Conservation (phyloP, 1,139 yeast genomes). For the Candida tunisiensis region DNA sequence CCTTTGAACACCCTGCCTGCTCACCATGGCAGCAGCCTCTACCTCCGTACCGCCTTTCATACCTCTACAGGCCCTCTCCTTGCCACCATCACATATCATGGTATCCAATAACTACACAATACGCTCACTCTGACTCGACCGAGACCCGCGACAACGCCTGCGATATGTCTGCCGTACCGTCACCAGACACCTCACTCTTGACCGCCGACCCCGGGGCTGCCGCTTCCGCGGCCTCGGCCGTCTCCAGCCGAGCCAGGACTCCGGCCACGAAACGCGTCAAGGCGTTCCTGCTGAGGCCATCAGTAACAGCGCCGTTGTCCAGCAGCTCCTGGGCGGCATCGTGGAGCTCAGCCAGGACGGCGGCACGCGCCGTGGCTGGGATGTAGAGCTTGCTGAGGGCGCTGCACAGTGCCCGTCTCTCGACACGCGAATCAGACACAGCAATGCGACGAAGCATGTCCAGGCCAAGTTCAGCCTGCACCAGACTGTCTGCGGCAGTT, state of each 20-base stretch:
- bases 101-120: too few species aligned
- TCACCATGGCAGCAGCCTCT: too few species aligned
- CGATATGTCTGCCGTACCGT: too few species aligned
- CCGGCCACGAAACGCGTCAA: constrained; percentile 27
- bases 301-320: constrained; percentile 16
- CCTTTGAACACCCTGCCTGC: too few species aligned
- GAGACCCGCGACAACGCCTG: too few species aligned
- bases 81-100: too few species aligned
- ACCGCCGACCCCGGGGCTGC: too few species aligned
- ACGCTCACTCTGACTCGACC: too few species aligned
- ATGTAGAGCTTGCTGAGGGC: constrained; percentile 34
- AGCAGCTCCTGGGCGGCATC: constrained; percentile 11
- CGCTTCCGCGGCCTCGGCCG: too few species aligned
- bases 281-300: constrained; percentile 28
- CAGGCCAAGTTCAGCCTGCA: constrained; percentile 42
- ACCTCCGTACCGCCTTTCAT: too few species aligned
- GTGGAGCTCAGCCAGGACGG: constrained; percentile 5
- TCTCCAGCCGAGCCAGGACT: constrained; percentile 16
- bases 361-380: constrained; percentile 9
- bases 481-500: constrained; percentile 14
- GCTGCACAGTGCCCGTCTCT: constrained; percentile 38
- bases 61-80: too few species aligned
- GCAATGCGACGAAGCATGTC: constrained; percentile 30
- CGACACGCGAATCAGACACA: constrained; percentile 31
- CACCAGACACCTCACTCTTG: too few species aligned